Evolutionary conservation across 2,329 filamentous ascomycete genomes (phyloP).

Genomic region (Verruconis gallopava): DNA sequence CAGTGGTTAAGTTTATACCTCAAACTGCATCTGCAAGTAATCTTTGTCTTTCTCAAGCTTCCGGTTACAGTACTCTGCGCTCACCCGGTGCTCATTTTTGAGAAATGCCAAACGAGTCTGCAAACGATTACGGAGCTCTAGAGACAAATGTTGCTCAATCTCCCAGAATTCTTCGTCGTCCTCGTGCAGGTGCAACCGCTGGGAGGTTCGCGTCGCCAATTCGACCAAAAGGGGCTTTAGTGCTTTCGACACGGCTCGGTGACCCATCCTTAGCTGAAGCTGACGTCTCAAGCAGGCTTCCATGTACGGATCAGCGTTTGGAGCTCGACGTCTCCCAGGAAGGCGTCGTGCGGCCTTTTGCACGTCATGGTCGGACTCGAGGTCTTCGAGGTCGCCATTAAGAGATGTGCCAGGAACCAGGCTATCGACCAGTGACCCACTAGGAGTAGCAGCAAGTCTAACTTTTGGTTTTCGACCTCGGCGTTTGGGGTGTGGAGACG

Average conservation of each 20-base stretch:
- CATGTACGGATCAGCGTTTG: conserved; percentile 32
- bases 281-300: conserved; percentile 42
- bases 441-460: conserved; percentile 22
- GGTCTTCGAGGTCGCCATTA: conserved; percentile 21
- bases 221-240: conserved; percentile 54
- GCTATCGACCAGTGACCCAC: conserved; percentile 24
- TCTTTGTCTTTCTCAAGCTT: conserved; percentile 20
- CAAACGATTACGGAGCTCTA: conserved; percentile 40
- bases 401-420: conserved; percentile 24
- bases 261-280: conserved; percentile 52
- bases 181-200: conserved; percentile 39
- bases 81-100: conserved; percentile 24
- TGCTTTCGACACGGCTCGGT: conserved; percentile 47
- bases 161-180: conserved; percentile 41
- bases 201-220: conserved; percentile 47
- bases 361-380: conserved; percentile 23
- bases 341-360: conserved; percentile 24
- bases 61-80: conserved; percentile 24
- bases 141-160: conserved; percentile 38
- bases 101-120: conserved; percentile 26
- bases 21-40: conserved; percentile 23
- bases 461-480: conserved; percentile 15
- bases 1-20: conserved; percentile 16
- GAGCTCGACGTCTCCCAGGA: conserved; percentile 33
- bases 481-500: conserved; percentile 5